These are phyloP conservation scores for Floccularia luteovirens DNA, from an alignment of 768 basidiomycete species.

Conservation along the genomic window DNA sequence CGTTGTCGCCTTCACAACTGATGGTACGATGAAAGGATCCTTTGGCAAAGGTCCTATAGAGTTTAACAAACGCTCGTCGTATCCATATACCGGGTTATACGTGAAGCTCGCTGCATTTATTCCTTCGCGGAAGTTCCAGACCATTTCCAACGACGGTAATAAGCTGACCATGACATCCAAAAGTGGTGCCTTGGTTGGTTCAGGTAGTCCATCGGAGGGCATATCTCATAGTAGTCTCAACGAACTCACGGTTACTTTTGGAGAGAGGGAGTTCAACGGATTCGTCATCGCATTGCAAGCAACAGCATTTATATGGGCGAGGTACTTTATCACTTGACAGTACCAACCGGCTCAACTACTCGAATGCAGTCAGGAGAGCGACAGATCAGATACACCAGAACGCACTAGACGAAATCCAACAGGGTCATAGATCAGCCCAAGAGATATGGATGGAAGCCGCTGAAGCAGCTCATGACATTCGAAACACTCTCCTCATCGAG, in stretches of 20 bases:
- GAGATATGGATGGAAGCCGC: neutral
- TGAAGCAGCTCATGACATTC: neutral
- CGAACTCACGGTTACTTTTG: neutral
- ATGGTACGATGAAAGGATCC: neutral
- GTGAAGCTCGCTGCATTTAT: neutral
- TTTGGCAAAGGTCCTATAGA: neutral
- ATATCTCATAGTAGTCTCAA: no score
- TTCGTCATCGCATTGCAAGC: constrained; percentile 1
- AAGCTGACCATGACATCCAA: no score
- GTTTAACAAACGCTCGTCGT: neutral
- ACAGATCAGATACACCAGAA: neutral
- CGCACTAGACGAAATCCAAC: neutral
- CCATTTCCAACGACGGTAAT: no score
- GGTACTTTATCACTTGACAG: neutral
- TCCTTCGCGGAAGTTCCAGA: no score
- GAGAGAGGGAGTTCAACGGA: neutral
- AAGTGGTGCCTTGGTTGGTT: no score
- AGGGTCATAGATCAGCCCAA: neutral
- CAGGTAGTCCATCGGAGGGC: no score
- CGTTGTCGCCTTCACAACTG: neutral
- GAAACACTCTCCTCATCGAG: neutral
- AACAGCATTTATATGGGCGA: neutral
- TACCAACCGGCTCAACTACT: neutral
- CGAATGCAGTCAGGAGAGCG: neutral
- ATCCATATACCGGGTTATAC: neutral